Conservation (phyloP, 768 basidiomycete genomes). For the Agaricus sinodeliciosus region DNA sequence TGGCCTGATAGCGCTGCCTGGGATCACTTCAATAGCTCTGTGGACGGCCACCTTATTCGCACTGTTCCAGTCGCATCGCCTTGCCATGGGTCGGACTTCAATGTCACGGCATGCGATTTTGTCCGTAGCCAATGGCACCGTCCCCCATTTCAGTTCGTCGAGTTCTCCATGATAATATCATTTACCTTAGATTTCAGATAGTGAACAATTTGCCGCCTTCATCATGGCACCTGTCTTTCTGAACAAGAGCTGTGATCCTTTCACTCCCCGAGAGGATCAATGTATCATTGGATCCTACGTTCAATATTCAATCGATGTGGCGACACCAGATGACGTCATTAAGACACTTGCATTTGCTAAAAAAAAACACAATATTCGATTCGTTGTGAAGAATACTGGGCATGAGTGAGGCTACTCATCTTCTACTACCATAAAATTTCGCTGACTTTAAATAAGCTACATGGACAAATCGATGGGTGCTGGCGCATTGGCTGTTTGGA, state of each 20-base stretch:
- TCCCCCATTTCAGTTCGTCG: conserved; percentile 3
- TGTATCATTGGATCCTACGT: conserved; percentile 12
- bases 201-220: conserved; percentile 3
- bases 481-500: conserved; percentile 17
- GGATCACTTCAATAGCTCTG: conserved; percentile 12
- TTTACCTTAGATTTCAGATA: not conserved
- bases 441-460: conserved; percentile 8
- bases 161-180: not conserved
- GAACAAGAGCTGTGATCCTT: conserved; percentile 15
- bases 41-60: conserved; percentile 11
- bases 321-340: conserved; percentile 14
- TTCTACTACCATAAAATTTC: not conserved
- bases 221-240: conserved; percentile 9
- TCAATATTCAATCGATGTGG: conserved; percentile 16
- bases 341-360: conserved; percentile 18
- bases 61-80: conserved; percentile 6
- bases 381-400: conserved; percentile 19
- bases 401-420: conserved; percentile 12
- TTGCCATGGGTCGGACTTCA: not conserved
- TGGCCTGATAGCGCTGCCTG: conserved; percentile 10
- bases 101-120: not conserved
- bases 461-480: conserved; percentile 19
- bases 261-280: conserved; percentile 10
- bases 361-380: conserved; percentile 15
- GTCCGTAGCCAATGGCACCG: conserved; percentile 3